These are phyloP conservation scores for Leccinum disarticulatum DNA, from an alignment of 768 basidiomycete species.

Conservation along the genomic window DNA sequence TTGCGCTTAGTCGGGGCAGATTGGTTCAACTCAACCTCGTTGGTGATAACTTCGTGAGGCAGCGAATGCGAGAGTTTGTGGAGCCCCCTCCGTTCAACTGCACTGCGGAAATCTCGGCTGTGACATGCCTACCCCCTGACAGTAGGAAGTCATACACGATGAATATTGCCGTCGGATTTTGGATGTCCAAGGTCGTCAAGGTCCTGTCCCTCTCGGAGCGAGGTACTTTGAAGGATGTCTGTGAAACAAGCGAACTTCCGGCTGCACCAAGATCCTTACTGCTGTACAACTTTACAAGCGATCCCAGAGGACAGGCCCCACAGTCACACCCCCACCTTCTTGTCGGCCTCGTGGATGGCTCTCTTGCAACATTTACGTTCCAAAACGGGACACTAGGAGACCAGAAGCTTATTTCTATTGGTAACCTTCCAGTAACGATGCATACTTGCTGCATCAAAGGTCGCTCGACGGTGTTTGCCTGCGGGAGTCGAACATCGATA, in stretches of 20 bases:
- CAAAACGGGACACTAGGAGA: slow-evolving; percentile 41
- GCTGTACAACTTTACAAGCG: slow-evolving; percentile 57
- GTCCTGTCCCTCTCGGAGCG: slow-evolving; percentile 43
- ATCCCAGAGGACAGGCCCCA: slow-evolving; percentile 33
- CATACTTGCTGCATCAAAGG: slow-evolving; percentile 55
- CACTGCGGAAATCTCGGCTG: slow-evolving; percentile 60
- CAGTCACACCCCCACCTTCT: slow-evolving; percentile 58
- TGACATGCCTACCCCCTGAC: slow-evolving; percentile 64
- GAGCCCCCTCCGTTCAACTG: slow-evolving; percentile 18
- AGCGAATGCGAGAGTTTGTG: slow-evolving; percentile 24
- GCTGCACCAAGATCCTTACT: slow-evolving; percentile 47
- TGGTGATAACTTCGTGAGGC: slow-evolving; percentile 37
- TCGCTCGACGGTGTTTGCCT: slow-evolving; percentile 62
- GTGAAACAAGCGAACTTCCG: slow-evolving; percentile 35
- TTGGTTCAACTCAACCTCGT: slow-evolving; percentile 52
- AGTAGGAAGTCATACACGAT: slow-evolving; percentile 44
- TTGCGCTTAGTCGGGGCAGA: slow-evolving; percentile 57
- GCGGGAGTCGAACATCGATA: slow-evolving; percentile 66
- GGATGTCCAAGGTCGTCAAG: slow-evolving; percentile 66
- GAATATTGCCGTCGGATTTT: slow-evolving; percentile 67
- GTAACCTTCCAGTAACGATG: slow-evolving; percentile 64
- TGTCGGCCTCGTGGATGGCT: slow-evolving; percentile 75
- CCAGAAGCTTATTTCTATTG: slow-evolving; percentile 62
- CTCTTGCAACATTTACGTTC: slow-evolving; percentile 57
- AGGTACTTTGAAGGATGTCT: slow-evolving; percentile 22